Percentiles rank a stretch among this genome's conserved stretches.
Conservation (phyloP, 2,329 filamentous ascomycete species). For the Monosporascus sp. region DNA sequence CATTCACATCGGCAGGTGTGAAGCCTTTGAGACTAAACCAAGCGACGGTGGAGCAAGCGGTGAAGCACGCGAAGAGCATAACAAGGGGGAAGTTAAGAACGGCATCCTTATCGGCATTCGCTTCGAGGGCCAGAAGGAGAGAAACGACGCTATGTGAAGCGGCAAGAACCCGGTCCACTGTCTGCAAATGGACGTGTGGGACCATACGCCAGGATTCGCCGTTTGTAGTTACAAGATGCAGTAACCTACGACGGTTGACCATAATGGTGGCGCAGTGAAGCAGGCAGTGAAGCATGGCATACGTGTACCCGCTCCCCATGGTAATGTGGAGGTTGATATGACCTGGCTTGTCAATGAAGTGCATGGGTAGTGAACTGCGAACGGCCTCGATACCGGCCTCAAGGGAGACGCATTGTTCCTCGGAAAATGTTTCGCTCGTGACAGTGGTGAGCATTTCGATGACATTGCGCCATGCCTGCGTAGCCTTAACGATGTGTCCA, state of each 20-base stretch:
- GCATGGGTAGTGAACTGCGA: slow-evolving; percentile 49
- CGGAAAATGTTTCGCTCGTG: slow-evolving; percentile 46
- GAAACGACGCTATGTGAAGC: slow-evolving; percentile 55
- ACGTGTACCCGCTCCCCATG: slow-evolving; percentile 59
- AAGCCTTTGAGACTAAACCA: slow-evolving; percentile 59
- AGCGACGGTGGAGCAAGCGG: slow-evolving; percentile 54
- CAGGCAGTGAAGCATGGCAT: slow-evolving; percentile 58
- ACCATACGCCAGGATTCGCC: slow-evolving; percentile 48
- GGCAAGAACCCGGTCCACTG: slow-evolving; percentile 52
- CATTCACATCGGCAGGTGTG: slow-evolving; percentile 49
- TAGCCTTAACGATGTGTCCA: slow-evolving; percentile 55
- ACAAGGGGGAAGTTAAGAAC: slow-evolving; percentile 58
- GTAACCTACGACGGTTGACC: slow-evolving; percentile 53
- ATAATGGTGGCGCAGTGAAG: slow-evolving; percentile 57
- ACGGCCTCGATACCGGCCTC: slow-evolving; percentile 51
- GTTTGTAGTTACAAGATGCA: slow-evolving; percentile 51
- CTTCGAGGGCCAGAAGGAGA: slow-evolving; percentile 50
- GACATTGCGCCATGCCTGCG: slow-evolving; percentile 57
- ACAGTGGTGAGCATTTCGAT: slow-evolving; percentile 56
- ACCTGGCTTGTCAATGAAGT: slow-evolving; percentile 55
- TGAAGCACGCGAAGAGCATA: slow-evolving; percentile 59
- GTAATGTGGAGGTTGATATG: slow-evolving; percentile 59
- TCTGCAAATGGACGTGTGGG: slow-evolving; percentile 43
- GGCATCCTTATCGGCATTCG: slow-evolving; percentile 51
- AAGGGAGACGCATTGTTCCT: slow-evolving; percentile 46